Evolutionary conservation across 2,329 filamentous ascomycete species (phyloP).

Genomic region (Colletotrichum endophyticum): DNA sequence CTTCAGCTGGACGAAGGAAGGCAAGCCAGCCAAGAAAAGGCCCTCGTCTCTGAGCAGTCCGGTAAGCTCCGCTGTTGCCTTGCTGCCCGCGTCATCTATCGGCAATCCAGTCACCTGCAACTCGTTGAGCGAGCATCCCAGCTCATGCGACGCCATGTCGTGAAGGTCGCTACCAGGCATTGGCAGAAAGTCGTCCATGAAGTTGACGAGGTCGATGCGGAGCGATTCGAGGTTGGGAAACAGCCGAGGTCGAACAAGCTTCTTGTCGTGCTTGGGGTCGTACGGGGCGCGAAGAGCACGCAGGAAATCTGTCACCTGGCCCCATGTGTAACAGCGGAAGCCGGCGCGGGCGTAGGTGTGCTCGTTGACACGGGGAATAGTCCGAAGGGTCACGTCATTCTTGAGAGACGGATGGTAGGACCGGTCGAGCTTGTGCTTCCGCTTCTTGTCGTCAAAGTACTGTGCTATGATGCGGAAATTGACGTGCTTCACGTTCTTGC

Average conservation of each 20-base stretch:
- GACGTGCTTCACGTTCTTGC: constrained; percentile 48
- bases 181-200: constrained; percentile 49
- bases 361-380: constrained; percentile 48
- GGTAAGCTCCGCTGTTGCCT: constrained; percentile 51
- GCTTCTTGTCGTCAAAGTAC: constrained; percentile 57
- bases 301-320: constrained; percentile 58
- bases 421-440: constrained; percentile 42
- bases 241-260: constrained; percentile 40
- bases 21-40: constrained; percentile 50
- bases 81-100: constrained; percentile 51
- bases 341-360: constrained; percentile 52
- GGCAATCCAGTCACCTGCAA: constrained; percentile 58
- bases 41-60: constrained; percentile 60
- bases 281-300: constrained; percentile 55
- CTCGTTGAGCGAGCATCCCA: constrained; percentile 58
- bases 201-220: constrained; percentile 61
- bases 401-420: constrained; percentile 49
- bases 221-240: constrained; percentile 52
- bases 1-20: constrained; percentile 46
- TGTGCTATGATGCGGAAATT: constrained; percentile 59
- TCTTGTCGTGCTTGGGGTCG: constrained; percentile 44
- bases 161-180: constrained; percentile 54
- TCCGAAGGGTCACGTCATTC: constrained; percentile 44
- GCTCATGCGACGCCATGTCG: constrained; percentile 57
- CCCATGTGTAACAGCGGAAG: constrained; percentile 61